Percentiles rank a stretch among this genome's conserved stretches.
Evolutionary conservation across 2,329 filamentous ascomycete genomes (phyloP).

Genomic region (Diplodia sapinea): DNA sequence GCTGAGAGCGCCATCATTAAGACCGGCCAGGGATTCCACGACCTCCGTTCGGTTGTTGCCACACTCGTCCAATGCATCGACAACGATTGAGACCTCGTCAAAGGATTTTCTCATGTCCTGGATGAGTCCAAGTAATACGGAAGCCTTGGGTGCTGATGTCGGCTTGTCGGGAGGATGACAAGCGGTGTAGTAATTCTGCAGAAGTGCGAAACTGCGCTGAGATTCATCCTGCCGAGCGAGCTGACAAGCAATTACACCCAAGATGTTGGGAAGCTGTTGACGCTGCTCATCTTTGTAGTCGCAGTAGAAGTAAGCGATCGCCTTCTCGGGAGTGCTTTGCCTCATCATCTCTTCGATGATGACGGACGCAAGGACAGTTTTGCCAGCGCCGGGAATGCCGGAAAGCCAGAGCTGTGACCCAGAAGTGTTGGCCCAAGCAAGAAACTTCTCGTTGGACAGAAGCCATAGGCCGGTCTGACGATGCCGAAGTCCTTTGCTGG

Average conservation of each 20-base stretch:
- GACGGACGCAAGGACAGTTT: not conserved
- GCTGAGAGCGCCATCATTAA: not conserved
- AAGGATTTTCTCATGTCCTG: slow-evolving; percentile 33
- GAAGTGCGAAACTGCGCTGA: slow-evolving; percentile 34
- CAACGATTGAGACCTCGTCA: slow-evolving; percentile 35
- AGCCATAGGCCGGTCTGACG: not conserved
- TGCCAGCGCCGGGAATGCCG: slow-evolving; percentile 2
- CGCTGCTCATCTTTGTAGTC: slow-evolving; percentile 40
- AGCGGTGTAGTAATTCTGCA: slow-evolving; percentile 33
- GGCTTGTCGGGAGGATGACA: slow-evolving; percentile 24
- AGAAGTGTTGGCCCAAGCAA: not conserved
- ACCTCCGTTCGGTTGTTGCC: slow-evolving; percentile 30
- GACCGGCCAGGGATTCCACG: slow-evolving; percentile 15
- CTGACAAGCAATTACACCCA: slow-evolving; percentile 40
- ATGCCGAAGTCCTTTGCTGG: not conserved
- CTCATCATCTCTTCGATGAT: not conserved
- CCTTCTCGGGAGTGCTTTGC: not conserved
- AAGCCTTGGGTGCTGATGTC: not conserved
- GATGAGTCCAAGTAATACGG: slow-evolving; percentile 31
- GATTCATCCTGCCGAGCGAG: slow-evolving; percentile 39
- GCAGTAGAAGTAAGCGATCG: slow-evolving; percentile 41
- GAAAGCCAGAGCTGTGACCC: not conserved
- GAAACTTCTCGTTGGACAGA: not conserved
- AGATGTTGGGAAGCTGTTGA: slow-evolving; percentile 36
- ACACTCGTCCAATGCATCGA: slow-evolving; percentile 42